Evolutionary conservation across 768 basidiomycete genomes (phyloP).

Genomic region (Collybia nuda): DNA sequence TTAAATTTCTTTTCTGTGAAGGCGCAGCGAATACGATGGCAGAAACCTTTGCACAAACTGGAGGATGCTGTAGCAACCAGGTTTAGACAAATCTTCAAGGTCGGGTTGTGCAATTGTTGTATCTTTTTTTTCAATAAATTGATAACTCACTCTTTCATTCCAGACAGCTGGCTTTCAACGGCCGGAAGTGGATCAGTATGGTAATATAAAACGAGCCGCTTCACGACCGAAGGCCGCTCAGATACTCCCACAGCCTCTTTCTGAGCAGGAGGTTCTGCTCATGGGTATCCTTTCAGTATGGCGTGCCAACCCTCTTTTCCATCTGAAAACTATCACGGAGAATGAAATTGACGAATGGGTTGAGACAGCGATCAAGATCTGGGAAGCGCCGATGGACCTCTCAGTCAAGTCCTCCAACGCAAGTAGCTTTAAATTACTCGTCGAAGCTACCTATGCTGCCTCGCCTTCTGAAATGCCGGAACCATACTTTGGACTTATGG

Average conservation of each 20-base stretch:
- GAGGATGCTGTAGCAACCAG: slow-evolving; percentile 44
- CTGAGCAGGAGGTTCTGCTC: slow-evolving; percentile 69
- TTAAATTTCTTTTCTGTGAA: slow-evolving; percentile 20
- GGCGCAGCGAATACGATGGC: slow-evolving; percentile 56
- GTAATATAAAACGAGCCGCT: slow-evolving; percentile 51
- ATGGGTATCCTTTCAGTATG: slow-evolving; percentile 70
- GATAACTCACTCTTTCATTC: not conserved
- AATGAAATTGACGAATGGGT: slow-evolving; percentile 48
- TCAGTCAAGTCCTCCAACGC: slow-evolving; percentile 65
- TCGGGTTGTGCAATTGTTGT: slow-evolving; percentile 29
- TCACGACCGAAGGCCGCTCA: slow-evolving; percentile 63
- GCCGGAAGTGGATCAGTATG: slow-evolving; percentile 60
- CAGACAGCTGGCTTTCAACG: slow-evolving; percentile 54
- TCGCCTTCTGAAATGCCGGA: slow-evolving; percentile 39
- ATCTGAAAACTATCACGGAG: slow-evolving; percentile 41
- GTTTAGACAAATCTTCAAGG: slow-evolving; percentile 57
- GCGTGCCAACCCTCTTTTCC: slow-evolving; percentile 57
- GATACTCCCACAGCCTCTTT: slow-evolving; percentile 51
- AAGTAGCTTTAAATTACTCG: slow-evolving; percentile 44
- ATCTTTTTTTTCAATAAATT: not conserved
- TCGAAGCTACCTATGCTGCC: slow-evolving; percentile 43
- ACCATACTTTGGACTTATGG: slow-evolving; percentile 32
- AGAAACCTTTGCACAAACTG: slow-evolving; percentile 51
- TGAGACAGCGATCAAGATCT: slow-evolving; percentile 47
- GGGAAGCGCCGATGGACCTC: slow-evolving; percentile 62